These are phyloP conservation scores for Starmerella stellata DNA, from an alignment of 805 yeast species.

Conservation along the genomic window DNA sequence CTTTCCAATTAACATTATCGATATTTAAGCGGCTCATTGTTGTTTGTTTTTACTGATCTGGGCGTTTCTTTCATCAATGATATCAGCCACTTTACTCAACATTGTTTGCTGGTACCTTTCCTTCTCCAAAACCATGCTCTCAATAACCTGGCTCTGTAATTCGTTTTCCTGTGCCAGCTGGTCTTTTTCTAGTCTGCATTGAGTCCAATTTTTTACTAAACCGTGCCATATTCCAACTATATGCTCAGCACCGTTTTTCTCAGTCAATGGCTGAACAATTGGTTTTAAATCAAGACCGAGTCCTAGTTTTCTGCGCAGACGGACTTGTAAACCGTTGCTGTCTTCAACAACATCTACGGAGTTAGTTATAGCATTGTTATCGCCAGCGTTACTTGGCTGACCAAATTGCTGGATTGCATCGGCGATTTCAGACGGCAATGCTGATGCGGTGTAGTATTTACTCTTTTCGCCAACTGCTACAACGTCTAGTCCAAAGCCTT, in stretches of 20 bases:
- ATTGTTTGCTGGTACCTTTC: constrained; percentile 7
- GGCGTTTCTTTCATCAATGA: constrained; percentile 11
- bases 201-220: neutral
- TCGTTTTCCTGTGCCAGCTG: neutral
- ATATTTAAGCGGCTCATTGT: no score
- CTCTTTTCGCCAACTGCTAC: no score
- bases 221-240: neutral
- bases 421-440: no score
- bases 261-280: neutral
- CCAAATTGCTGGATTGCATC: no score
- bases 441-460: no score
- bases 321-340: neutral
- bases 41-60: neutral
- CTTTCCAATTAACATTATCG: no score
- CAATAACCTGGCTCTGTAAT: neutral
- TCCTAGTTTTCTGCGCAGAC: neutral
- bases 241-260: neutral
- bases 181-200: neutral
- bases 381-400: no score
- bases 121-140: constrained; percentile 13
- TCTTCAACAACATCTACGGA: neutral
- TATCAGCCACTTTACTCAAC: constrained; percentile 9
- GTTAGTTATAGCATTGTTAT: no score
- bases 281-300: neutral
- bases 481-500: no score